Conservation (phyloP, 2,329 filamentous ascomycete species). For the Stemphylium lycopersici region DNA sequence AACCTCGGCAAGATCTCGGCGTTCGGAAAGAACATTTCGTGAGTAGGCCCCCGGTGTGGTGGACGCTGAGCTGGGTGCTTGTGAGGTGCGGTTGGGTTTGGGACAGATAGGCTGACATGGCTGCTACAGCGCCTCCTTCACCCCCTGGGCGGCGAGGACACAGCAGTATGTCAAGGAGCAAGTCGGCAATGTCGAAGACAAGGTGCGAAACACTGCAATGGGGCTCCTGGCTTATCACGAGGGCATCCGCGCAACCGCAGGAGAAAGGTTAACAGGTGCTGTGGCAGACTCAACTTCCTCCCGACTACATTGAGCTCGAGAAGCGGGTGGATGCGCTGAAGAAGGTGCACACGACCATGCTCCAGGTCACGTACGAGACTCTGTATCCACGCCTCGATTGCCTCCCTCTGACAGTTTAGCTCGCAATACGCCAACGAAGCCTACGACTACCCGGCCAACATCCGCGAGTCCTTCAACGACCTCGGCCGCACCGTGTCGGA, state of each 20-base stretch:
- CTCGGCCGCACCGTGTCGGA: slow-evolving; percentile 94
- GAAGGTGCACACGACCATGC: slow-evolving; percentile 95
- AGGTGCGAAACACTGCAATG: slow-evolving; percentile 60
- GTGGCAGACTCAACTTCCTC: slow-evolving; percentile 85
- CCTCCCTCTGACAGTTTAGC: slow-evolving; percentile 53
- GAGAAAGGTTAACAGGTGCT: slow-evolving; percentile 27
- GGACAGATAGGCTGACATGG: slow-evolving; percentile 45
- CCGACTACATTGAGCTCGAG: slow-evolving; percentile 98
- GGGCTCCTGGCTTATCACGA: not conserved
- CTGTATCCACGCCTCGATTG: slow-evolving; percentile 3
- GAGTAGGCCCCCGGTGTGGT: slow-evolving; percentile 39
- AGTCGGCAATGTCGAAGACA: slow-evolving; percentile 92
- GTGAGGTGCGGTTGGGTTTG: not conserved
- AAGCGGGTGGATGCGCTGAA: slow-evolving; percentile 98
- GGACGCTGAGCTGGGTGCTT: not conserved
- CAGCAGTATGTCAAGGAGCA: slow-evolving; percentile 99
- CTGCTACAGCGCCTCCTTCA: slow-evolving; percentile 77
- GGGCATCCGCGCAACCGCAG: not conserved
- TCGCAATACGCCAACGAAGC: slow-evolving; percentile 90
- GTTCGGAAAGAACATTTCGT: slow-evolving; percentile 75
- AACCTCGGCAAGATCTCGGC: slow-evolving; percentile 75
- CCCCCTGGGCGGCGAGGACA: slow-evolving; percentile 89
- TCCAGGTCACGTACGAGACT: slow-evolving; percentile 84
- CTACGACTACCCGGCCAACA: slow-evolving; percentile 94
- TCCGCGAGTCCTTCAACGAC: slow-evolving; percentile 97